Conservation (phyloP, 148 eudicot species). For the Drosera capensis region DNA sequence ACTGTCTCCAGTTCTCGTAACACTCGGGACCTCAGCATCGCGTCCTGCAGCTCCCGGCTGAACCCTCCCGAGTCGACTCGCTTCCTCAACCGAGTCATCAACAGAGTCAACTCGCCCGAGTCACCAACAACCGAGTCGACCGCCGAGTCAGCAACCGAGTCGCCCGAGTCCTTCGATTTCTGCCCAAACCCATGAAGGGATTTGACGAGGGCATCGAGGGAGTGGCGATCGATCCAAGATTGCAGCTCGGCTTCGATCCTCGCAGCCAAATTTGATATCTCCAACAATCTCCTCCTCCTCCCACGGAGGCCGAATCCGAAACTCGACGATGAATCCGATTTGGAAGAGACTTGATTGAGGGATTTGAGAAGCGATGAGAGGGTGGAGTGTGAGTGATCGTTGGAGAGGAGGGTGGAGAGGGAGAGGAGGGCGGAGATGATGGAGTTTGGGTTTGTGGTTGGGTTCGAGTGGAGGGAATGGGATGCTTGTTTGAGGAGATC, state of each 20-base stretch:
- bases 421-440: slow-evolving; percentile 52
- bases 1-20: slow-evolving; percentile 29
- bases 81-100: slow-evolving; percentile 18
- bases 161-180: slow-evolving; percentile 8
- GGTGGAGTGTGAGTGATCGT: slow-evolving; percentile 41
- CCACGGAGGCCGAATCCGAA: too few relatives aligned
- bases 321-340: slow-evolving; percentile 57
- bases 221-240: slow-evolving; percentile 78
- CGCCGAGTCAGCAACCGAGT: slow-evolving; percentile 11
- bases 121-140: slow-evolving; percentile 21
- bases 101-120: slow-evolving; percentile 8
- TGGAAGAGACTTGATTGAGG: slow-evolving; percentile 22
- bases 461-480: slow-evolving; percentile 45
- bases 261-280: too few relatives aligned
- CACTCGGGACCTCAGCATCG: slow-evolving; percentile 38
- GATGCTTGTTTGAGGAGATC: slow-evolving; percentile 57
- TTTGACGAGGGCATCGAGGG: slow-evolving; percentile 25
- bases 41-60: slow-evolving; percentile 47
- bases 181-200: slow-evolving; percentile 11
- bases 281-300: too few relatives aligned
- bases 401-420: slow-evolving; percentile 41
- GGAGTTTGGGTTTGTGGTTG: slow-evolving; percentile 15
- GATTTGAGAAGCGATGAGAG: slow-evolving; percentile 31
- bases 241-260: slow-evolving; percentile 60
- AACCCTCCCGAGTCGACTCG: slow-evolving; percentile 51